These are phyloP conservation scores for Perilla frutescens DNA, from an alignment of 257 asterid genomes.

Conservation along the genomic window DNA sequence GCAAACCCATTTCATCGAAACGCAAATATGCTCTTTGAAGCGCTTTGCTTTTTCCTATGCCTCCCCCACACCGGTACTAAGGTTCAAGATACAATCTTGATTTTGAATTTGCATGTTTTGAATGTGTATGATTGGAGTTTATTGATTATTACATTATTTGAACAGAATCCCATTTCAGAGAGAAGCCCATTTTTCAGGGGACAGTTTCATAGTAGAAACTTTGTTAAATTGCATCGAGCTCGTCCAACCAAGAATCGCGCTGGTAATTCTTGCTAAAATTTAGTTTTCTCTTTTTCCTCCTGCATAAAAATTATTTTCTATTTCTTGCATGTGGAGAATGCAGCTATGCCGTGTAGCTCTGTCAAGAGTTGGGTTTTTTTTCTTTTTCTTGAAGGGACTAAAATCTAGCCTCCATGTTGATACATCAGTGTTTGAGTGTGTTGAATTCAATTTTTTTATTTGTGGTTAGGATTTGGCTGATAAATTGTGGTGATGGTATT, in stretches of 20 bases:
- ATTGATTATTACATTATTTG: not conserved
- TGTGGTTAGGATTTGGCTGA: not conserved
- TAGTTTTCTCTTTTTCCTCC: not conserved
- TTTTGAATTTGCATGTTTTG: not conserved
- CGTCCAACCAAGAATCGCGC: constrained; percentile 42
- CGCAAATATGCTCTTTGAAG: constrained; percentile 1
- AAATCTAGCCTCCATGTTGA: not conserved
- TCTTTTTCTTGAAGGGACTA: not conserved
- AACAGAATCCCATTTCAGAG: constrained; percentile 49
- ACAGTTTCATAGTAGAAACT: constrained; percentile 49
- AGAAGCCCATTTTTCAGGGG: constrained; percentile 52
- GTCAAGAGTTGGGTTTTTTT: not conserved
- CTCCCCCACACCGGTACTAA: constrained; percentile 31
- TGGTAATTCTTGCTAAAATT: constrained; percentile 45
- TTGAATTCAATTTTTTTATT: not conserved
- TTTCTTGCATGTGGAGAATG: not conserved
- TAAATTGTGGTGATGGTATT: constrained; percentile 6
- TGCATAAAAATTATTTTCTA: too few relatives aligned
- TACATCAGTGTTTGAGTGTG: not conserved
- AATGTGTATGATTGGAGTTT: not conserved
- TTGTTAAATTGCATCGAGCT: constrained; percentile 39
- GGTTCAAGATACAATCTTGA: constrained; percentile 2
- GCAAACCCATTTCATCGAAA: constrained; percentile 36
- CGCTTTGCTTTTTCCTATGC: not conserved
- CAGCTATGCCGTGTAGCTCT: not conserved